Percentiles rank a stretch among this genome's conserved stretches.
These are phyloP conservation scores for Filobasidium wieringae DNA, from an alignment of 768 basidiomycete species.

Conservation along the genomic window DNA sequence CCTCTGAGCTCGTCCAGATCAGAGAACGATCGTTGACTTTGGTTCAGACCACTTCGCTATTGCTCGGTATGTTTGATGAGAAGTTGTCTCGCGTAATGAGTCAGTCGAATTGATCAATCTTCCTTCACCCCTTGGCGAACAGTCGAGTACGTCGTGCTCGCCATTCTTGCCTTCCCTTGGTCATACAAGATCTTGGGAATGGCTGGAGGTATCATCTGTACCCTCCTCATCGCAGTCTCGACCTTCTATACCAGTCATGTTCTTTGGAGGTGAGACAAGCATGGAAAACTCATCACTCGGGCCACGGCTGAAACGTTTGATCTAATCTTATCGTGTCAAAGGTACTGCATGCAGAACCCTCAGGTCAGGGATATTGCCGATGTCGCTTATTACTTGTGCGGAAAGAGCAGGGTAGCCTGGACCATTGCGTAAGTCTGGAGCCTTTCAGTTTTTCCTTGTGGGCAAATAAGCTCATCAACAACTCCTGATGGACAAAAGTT, in stretches of 20 bases:
- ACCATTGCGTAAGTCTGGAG: conserved; percentile 7
- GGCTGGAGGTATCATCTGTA: conserved; percentile 19
- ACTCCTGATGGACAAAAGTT: background rate
- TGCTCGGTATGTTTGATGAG: conserved; percentile 3
- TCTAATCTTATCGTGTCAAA: background rate
- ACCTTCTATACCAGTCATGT: conserved; percentile 20
- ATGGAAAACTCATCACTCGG: background rate
- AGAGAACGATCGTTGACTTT: conserved; percentile 10
- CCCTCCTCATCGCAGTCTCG: conserved; percentile 13
- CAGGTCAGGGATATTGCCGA: conserved; percentile 21
- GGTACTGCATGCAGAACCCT: conserved; percentile 14
- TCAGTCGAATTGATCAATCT: background rate
- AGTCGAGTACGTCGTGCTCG: conserved; percentile 23
- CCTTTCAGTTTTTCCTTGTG: background rate
- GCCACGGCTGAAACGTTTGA: background rate
- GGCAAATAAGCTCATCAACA: background rate
- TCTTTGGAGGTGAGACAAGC: conserved; percentile 15
- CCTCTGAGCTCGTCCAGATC: conserved; percentile 11
- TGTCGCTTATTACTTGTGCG: conserved; percentile 16
- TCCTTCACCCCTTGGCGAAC: background rate
- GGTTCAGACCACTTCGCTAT: conserved; percentile 8
- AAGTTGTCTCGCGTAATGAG: no score
- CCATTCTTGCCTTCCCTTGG: conserved; percentile 24
- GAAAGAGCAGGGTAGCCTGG: conserved; percentile 9
- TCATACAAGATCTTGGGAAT: conserved; percentile 19